Percentiles rank a stretch among this genome's conserved stretches.
Evolutionary conservation across 139 green algal genomes (phyloP).

Genomic region (Tetradesmus obliquus): DNA sequence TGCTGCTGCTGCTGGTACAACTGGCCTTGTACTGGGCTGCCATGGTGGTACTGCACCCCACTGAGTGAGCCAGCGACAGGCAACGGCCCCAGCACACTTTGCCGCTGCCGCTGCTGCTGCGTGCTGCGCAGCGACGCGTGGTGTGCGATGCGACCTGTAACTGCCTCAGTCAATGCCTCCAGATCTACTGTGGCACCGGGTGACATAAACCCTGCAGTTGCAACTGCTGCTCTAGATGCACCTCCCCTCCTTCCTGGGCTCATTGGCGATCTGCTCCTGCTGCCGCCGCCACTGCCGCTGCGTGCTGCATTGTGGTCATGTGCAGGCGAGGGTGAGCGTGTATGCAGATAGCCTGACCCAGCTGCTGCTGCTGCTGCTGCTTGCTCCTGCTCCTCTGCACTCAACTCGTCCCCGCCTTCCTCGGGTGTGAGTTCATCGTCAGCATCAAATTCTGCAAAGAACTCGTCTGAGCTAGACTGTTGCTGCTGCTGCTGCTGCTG

Average conservation of each 20-base stretch:
- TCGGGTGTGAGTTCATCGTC: neutral
- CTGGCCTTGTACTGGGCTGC: neutral
- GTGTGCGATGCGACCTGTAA: neutral
- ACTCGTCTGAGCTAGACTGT: neutral
- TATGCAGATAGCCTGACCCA: neutral
- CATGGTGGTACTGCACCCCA: neutral
- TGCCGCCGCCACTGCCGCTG: constrained; percentile 13
- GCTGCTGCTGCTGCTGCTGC: constrained; percentile 12
- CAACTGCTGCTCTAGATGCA: neutral
- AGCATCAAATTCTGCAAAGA: neutral
- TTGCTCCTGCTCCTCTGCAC: neutral
- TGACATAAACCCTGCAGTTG: constrained; percentile 10
- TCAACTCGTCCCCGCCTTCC: neutral
- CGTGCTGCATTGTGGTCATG: neutral
- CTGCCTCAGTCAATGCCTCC: constrained; percentile 15
- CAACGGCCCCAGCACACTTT: neutral
- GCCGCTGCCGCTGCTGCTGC: neutral
- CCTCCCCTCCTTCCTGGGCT: neutral
- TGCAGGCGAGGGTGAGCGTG: neutral
- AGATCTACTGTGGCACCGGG: neutral
- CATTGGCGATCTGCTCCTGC: neutral
- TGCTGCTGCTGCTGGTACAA: neutral
- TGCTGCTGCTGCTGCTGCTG: neutral
- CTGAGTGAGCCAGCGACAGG: neutral
- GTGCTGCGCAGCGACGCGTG: neutral